Conservation (phyloP, 2,329 filamentous ascomycete species). For the Phyllosticta citrichinensis region DNA sequence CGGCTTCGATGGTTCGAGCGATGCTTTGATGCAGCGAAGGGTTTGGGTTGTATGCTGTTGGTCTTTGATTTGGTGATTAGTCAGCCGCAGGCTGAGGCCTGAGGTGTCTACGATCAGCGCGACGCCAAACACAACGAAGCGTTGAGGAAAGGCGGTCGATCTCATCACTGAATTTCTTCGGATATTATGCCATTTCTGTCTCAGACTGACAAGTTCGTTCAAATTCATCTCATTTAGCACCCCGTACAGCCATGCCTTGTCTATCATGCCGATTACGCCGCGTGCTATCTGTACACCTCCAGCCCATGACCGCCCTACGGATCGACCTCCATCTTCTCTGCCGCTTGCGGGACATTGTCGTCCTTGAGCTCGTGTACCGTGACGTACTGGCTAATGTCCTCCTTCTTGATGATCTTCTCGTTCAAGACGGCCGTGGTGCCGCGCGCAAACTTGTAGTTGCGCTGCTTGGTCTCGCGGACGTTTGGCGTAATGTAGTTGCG, state of each 20-base stretch:
- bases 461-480: constrained; percentile 78
- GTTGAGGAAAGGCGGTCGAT: too few relatives aligned
- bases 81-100: too few relatives aligned
- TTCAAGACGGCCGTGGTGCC: constrained; percentile 95
- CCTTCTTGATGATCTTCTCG: constrained; percentile 90
- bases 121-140: too few relatives aligned
- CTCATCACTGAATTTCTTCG: too few relatives aligned
- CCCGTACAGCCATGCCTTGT: neutral
- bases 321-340: constrained; percentile 58
- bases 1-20: too few relatives aligned
- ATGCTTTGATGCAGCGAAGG: too few relatives aligned
- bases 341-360: constrained; percentile 50
- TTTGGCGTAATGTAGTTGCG: constrained; percentile 92
- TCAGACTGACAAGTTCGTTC: neutral
- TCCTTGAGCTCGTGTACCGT: constrained; percentile 77
- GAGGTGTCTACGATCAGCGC: too few relatives aligned
- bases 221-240: constrained; percentile 3
- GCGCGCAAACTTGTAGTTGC: constrained; percentile 81
- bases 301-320: constrained; percentile 18
- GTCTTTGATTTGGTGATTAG: too few relatives aligned
- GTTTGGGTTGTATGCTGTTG: too few relatives aligned
- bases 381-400: constrained; percentile 89
- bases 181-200: neutral
- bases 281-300: neutral
- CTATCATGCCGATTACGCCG: neutral